A percentile compares a stretch with the other conserved stretches of the same genome.
These are phyloP conservation scores for Leccinellum luteum DNA, from an alignment of 768 basidiomycete species.

Conservation along the genomic window DNA sequence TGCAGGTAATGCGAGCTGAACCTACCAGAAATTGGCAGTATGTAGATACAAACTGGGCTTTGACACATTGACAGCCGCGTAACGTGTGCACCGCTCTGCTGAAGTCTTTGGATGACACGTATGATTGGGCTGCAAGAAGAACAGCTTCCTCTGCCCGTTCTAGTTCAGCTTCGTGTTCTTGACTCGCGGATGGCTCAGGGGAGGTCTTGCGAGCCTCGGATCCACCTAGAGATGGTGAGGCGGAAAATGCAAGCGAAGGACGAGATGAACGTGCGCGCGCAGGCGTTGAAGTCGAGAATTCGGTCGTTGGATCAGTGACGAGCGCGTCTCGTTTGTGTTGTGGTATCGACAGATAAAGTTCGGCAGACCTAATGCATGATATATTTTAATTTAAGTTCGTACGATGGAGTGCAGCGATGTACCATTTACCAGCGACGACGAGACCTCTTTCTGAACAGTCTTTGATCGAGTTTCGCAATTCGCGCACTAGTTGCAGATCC, in stretches of 20 bases:
- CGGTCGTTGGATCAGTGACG: constrained; percentile 24
- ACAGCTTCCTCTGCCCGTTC: constrained; percentile 67
- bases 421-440: constrained; percentile 76
- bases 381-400: constrained; percentile 12
- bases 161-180: constrained; percentile 41
- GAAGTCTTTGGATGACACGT: constrained; percentile 76
- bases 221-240: constrained; percentile 26
- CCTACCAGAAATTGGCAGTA: constrained; percentile 88
- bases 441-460: constrained; percentile 78
- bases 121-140: constrained; percentile 69
- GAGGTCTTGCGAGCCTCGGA: constrained; percentile 8
- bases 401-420: constrained; percentile 19
- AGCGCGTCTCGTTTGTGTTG: constrained; percentile 41
- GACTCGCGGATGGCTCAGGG: constrained; percentile 23
- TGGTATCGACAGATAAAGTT: constrained; percentile 64
- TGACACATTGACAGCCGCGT: constrained; percentile 61
- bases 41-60: constrained; percentile 70
- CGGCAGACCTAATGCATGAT: constrained; percentile 60
- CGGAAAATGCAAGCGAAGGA: constrained; percentile 35
- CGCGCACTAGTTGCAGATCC: constrained; percentile 51
- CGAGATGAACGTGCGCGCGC: constrained; percentile 45
- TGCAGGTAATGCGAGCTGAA: constrained; percentile 11
- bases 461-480: constrained; percentile 58
- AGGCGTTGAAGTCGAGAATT: constrained; percentile 61
- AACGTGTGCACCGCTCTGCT: constrained; percentile 68